A percentile compares a stretch with the other conserved stretches of the same genome.
phyloP scores from a whole-genome alignment of 768 basidiomycete species.

The Tylopilus subfusipes region DNA sequence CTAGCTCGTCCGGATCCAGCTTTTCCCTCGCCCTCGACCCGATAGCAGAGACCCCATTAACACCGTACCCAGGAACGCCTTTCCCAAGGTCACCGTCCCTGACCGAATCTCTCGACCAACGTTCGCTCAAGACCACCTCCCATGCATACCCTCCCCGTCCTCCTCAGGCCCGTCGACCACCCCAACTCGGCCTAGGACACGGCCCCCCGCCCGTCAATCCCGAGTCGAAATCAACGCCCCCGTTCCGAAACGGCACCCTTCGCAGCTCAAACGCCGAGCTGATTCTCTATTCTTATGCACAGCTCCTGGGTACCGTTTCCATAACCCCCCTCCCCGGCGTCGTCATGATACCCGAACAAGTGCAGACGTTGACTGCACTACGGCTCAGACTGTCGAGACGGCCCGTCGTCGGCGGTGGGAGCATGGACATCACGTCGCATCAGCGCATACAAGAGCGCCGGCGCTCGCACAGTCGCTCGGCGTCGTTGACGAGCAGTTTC shows the following conservation, averaged over 20 bases:
- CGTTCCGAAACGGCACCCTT: conserved; percentile 43
- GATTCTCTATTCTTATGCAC: conserved; percentile 82
- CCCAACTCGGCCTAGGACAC: conserved; percentile 48
- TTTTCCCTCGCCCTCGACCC: conserved; percentile 48
- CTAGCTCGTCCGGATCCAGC: conserved; percentile 43
- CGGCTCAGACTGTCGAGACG: conserved; percentile 48
- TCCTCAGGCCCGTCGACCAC: conserved; percentile 30
- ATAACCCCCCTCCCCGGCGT: conserved; percentile 48
- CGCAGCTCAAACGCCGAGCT: conserved; percentile 56
- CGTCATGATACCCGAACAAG: conserved; percentile 43
- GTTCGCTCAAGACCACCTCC: conserved; percentile 24
- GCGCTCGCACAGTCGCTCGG: conserved; percentile 46
- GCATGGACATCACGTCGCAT: conserved; percentile 69
- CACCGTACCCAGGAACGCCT: conserved; percentile 37
- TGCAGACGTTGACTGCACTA: conserved; percentile 42
- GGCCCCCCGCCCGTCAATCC: conserved; percentile 29
- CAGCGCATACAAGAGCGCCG: conserved; percentile 22
- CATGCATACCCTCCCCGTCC: conserved; percentile 35
- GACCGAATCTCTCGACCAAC: conserved; percentile 26
- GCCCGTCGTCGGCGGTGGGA: conserved; percentile 55
- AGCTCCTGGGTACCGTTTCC: conserved; percentile 65
- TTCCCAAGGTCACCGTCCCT: conserved; percentile 28
- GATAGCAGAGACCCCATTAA: conserved; percentile 42
- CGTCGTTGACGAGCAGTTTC: conserved; percentile 51
- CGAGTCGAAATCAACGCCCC: conserved; percentile 12